These are phyloP conservation scores for Nicotiana otophora DNA, from an alignment of 257 asterid genomes.

Conservation along the genomic window DNA sequence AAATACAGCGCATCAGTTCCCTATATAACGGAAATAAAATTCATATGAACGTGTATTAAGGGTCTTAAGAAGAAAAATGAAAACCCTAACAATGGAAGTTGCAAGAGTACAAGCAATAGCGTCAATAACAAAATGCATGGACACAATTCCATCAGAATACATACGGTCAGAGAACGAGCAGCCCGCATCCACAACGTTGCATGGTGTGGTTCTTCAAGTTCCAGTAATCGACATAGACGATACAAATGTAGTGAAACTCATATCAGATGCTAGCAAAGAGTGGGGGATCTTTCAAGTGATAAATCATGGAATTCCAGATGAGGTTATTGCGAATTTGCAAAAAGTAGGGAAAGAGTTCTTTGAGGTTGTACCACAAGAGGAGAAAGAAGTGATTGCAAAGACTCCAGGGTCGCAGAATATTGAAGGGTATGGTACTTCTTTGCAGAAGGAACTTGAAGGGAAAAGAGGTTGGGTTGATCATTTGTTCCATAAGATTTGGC, in stretches of 20 bases:
- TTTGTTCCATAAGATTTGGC: conserved; percentile 69
- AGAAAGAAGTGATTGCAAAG: conserved; percentile 38
- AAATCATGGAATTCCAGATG: conserved; percentile 36
- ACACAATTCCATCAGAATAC: conserved; percentile 26
- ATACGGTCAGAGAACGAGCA: conserved; percentile 30
- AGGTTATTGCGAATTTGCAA: conserved; percentile 21
- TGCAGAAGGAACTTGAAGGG: conserved; percentile 54
- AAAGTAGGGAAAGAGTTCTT: conserved; percentile 31
- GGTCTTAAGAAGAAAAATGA: background rate
- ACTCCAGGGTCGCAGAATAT: conserved; percentile 31
- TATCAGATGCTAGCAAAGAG: conserved; percentile 23
- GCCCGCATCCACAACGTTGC: conserved; percentile 28
- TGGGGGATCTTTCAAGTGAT: conserved; percentile 40
- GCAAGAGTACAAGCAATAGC: conserved; percentile 33
- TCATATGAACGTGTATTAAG: background rate
- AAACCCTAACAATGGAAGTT: conserved; percentile 18
- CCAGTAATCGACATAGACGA: conserved; percentile 31
- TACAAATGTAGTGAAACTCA: background rate
- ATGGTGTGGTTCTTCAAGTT: conserved; percentile 22
- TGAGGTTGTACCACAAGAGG: conserved; percentile 25
- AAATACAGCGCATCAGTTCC: background rate
- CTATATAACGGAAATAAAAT: background rate
- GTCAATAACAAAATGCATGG: background rate
- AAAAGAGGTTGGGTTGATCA: conserved; percentile 94
- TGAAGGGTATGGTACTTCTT: conserved; percentile 63